Evolutionary conservation across 169 alveolate genomes (phyloP).

Genomic region (Besnoitia besnoiti): DNA sequence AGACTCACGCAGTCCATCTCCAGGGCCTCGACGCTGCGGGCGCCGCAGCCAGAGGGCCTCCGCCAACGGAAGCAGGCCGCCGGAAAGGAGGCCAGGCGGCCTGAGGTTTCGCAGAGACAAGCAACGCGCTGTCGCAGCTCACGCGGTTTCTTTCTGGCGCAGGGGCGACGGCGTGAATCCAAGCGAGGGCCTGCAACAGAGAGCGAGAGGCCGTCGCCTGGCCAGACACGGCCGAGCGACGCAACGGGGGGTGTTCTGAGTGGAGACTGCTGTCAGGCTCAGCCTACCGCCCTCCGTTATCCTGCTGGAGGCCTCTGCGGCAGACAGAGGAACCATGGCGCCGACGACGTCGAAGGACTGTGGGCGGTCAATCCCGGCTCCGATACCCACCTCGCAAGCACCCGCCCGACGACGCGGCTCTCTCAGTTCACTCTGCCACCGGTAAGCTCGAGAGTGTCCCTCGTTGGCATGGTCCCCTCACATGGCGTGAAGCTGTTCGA

Average conservation of each 20-base stretch:
- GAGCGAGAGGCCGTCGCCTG: neutral
- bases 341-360: neutral
- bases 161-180: neutral
- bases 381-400: neutral
- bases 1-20: neutral
- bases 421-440: neutral
- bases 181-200: neutral
- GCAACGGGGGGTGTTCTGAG: neutral
- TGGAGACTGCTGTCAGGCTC: neutral
- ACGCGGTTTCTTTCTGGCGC: neutral
- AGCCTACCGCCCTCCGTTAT: neutral
- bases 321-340: neutral
- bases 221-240: neutral
- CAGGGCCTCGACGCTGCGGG: neutral
- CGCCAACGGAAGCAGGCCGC: neutral
- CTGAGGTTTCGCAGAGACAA: neutral
- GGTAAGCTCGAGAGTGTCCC: too few relatives aligned
- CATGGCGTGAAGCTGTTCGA: neutral
- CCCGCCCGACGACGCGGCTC: neutral
- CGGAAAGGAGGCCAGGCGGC: neutral
- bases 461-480: too few relatives aligned
- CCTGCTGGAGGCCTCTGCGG: neutral
- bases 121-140: neutral
- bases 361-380: neutral
- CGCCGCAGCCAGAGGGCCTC: neutral